Conservation (phyloP, 345 rosid genomes). For the Microcos paniculata region DNA sequence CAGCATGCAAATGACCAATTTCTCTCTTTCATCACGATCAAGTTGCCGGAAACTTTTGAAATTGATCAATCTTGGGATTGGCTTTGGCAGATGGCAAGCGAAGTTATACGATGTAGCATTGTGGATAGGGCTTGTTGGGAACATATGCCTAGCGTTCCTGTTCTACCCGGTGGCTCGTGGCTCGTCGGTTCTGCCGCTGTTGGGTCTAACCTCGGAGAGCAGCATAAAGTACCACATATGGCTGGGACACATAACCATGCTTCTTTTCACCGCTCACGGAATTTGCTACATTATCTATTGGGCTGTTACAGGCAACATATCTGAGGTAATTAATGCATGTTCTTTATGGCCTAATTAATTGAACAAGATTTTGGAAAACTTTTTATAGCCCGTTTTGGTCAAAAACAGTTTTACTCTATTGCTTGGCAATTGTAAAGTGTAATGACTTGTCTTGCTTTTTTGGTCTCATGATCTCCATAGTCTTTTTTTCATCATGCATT, state of each 20-base stretch:
- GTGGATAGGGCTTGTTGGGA: slow-evolving; percentile 57
- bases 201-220: slow-evolving; percentile 76
- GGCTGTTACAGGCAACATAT: slow-evolving; percentile 32
- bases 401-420: too few species aligned
- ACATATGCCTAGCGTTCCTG: slow-evolving; percentile 57
- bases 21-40: too few species aligned
- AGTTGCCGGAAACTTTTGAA: too few species aligned
- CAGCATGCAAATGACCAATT: too few species aligned
- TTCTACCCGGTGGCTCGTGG: slow-evolving; percentile 87
- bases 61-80: too few species aligned
- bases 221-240: slow-evolving; percentile 94
- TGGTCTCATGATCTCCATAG: too few species aligned
- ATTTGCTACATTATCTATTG: slow-evolving; percentile 49
- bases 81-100: slow-evolving; percentile 54
- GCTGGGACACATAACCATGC: slow-evolving; percentile 76
- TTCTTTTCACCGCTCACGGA: slow-evolving; percentile 65
- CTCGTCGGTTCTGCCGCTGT: slow-evolving; percentile 59
- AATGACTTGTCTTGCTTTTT: too few species aligned
- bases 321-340: slow-evolving; percentile 44
- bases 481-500: too few species aligned
- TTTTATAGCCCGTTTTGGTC: too few species aligned
- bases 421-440: too few species aligned
- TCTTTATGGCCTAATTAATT: background rate
- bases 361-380: too few species aligned
- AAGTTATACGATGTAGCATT: slow-evolving; percentile 37